phyloP scores from a whole-genome alignment of 2,329 filamentous ascomycete genomes.

The Venturia effusa region DNA sequence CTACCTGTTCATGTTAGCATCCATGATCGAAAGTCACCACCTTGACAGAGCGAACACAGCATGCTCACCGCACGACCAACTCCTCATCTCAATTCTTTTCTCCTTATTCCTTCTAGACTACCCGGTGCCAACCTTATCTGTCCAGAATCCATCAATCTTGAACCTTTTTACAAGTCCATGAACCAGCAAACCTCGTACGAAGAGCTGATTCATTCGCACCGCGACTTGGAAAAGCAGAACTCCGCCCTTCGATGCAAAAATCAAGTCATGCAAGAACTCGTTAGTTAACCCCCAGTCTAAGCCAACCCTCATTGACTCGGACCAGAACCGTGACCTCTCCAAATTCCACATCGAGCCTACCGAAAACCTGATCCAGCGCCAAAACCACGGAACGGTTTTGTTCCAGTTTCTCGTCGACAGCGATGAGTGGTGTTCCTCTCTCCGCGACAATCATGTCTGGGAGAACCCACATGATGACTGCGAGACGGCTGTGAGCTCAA shows the following conservation, averaged over 20 bases:
- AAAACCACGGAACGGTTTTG: background rate
- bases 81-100: background rate
- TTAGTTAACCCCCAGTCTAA: background rate
- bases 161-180: background rate
- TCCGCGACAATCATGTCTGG: background rate
- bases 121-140: background rate
- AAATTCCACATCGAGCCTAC: background rate
- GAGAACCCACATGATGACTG: background rate
- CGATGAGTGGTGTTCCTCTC: background rate
- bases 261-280: background rate
- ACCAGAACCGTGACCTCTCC: background rate
- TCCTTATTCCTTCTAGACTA: background rate
- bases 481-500: background rate
- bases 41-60: background rate
- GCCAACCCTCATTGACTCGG: background rate
- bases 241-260: background rate
- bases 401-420: background rate
- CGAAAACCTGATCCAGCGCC: background rate
- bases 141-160: background rate
- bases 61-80: background rate
- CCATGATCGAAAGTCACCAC: background rate
- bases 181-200: background rate
- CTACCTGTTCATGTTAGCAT: background rate
- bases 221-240: background rate
- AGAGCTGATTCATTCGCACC: background rate